Evolutionary conservation across 116 monocot species (phyloP).

Genomic region (Iris pallida): DNA sequence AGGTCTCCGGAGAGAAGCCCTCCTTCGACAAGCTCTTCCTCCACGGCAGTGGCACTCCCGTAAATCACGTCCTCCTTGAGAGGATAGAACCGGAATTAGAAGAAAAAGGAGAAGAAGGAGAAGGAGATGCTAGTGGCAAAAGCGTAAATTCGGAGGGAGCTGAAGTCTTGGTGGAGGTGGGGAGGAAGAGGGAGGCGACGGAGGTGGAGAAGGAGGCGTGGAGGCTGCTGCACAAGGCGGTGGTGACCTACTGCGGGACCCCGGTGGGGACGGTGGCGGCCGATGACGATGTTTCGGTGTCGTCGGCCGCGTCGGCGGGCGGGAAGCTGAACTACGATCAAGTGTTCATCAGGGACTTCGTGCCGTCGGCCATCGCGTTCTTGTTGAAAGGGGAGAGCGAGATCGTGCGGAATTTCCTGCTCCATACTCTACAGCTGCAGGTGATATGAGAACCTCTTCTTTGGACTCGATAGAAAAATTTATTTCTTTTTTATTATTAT

Average conservation of each 20-base stretch:
- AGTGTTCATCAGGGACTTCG: slow-evolving; percentile 91
- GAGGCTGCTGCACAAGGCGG: slow-evolving; percentile 21
- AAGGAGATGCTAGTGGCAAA: not conserved
- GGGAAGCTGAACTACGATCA: slow-evolving; percentile 52
- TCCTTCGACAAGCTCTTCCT: slow-evolving; percentile 35
- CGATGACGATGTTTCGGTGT: slow-evolving; percentile 19
- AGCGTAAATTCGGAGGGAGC: not conserved
- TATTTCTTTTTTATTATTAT: not conserved
- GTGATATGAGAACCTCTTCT: slow-evolving; percentile 23
- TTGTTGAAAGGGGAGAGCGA: slow-evolving; percentile 75
- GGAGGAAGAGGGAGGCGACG: slow-evolving; percentile 18
- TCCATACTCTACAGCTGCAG: slow-evolving; percentile 95
- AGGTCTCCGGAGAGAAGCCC: slow-evolving; percentile 18
- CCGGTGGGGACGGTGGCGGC: slow-evolving; percentile 48
- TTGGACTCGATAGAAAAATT: not conserved
- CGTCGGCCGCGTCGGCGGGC: slow-evolving; percentile 16
- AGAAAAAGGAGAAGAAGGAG: slow-evolving; percentile 1
- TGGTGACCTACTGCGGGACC: slow-evolving; percentile 29
- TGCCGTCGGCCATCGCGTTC: slow-evolving; percentile 84
- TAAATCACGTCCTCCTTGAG: slow-evolving; percentile 38
- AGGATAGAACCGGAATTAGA: slow-evolving; percentile 4
- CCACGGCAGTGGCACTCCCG: slow-evolving; percentile 22
- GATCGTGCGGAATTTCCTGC: slow-evolving; percentile 85
- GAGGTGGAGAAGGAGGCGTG: slow-evolving; percentile 25
- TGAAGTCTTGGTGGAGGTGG: slow-evolving; percentile 2